Conservation (phyloP, 2,329 filamentous ascomycete genomes). For the Microdochium nivale region DNA sequence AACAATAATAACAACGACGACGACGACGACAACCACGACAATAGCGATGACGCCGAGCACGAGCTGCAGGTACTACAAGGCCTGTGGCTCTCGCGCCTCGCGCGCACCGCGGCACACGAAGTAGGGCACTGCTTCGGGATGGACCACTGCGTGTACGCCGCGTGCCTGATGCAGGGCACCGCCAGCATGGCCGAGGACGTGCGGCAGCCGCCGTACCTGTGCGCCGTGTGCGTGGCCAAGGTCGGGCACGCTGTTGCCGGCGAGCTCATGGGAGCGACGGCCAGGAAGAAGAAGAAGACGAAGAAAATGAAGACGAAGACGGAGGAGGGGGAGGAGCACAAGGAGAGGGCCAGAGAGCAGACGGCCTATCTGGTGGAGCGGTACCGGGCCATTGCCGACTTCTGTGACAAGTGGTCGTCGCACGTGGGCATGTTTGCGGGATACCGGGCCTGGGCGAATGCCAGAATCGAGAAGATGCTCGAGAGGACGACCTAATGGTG, state of each 20-base stretch:
- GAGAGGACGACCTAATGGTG: background rate
- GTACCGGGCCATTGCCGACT: constrained; percentile 27
- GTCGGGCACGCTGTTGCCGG: constrained; percentile 25
- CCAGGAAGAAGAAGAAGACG: background rate
- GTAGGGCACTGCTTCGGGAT: constrained; percentile 60
- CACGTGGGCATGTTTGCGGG: constrained; percentile 35
- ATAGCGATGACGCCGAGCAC: constrained; percentile 8
- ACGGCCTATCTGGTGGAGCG: constrained; percentile 21
- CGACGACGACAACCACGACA: background rate
- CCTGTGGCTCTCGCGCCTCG: constrained; percentile 50
- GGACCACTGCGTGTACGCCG: constrained; percentile 57
- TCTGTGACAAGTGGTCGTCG: constrained; percentile 29
- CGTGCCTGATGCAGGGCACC: constrained; percentile 56
- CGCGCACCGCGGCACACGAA: constrained; percentile 54
- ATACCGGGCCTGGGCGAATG: constrained; percentile 32
- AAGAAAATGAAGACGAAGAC: constrained; percentile 3
- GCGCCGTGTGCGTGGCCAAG: constrained; percentile 50
- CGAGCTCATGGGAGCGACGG: constrained; percentile 8
- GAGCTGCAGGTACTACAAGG: constrained; percentile 22
- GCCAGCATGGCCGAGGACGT: constrained; percentile 47
- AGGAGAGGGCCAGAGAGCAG: constrained; percentile 4
- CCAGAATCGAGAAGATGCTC: constrained; percentile 12
- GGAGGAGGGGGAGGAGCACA: background rate
- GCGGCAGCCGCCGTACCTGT: constrained; percentile 55
- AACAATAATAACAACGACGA: background rate